Percentiles rank a stretch among this genome's conserved stretches.
These are phyloP conservation scores for Podochytrium sp. DNA, from an alignment of 192 early-diverging fungal genomes.

Conservation along the genomic window DNA sequence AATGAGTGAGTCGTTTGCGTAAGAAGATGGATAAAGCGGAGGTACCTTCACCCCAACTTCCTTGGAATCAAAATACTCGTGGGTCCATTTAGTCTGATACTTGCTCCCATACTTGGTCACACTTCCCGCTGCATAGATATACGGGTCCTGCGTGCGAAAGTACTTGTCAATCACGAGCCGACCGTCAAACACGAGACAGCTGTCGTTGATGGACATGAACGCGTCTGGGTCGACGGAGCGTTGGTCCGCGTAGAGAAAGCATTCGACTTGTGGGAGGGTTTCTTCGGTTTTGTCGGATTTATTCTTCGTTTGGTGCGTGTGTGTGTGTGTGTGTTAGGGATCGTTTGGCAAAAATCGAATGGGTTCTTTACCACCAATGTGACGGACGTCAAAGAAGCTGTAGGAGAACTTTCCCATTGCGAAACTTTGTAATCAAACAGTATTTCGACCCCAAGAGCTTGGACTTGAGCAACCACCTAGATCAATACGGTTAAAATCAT, in stretches of 20 bases:
- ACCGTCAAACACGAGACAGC: conserved; percentile 57
- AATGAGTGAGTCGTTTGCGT: no score
- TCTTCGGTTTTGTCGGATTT: conserved; percentile 16
- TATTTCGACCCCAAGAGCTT: conserved; percentile 34
- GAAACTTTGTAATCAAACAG: conserved; percentile 39
- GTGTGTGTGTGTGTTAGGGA: not conserved
- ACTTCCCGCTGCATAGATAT: conserved; percentile 55
- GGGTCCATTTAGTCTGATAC: conserved; percentile 55
- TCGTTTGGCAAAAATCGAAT: not conserved
- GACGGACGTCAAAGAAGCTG: not conserved
- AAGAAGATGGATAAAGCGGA: not conserved
- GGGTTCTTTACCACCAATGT: conserved; percentile 18
- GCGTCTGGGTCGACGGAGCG: conserved; percentile 44
- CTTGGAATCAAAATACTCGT: conserved; percentile 45
- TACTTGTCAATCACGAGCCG: conserved; percentile 57
- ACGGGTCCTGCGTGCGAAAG: conserved; percentile 57
- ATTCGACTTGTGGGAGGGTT: conserved; percentile 16
- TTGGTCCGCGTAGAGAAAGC: conserved; percentile 53
- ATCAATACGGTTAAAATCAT: not conserved
- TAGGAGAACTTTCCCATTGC: conserved; percentile 32
- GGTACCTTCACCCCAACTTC: conserved; percentile 52
- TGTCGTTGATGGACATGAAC: conserved; percentile 57
- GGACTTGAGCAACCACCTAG: conserved; percentile 28
- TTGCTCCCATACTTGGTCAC: conserved; percentile 56
- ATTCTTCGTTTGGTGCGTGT: not conserved